A percentile compares a stretch with the other conserved stretches of the same genome.
phyloP scores from a whole-genome alignment of 148 eudicot genomes.

The Camellia sinensis region DNA sequence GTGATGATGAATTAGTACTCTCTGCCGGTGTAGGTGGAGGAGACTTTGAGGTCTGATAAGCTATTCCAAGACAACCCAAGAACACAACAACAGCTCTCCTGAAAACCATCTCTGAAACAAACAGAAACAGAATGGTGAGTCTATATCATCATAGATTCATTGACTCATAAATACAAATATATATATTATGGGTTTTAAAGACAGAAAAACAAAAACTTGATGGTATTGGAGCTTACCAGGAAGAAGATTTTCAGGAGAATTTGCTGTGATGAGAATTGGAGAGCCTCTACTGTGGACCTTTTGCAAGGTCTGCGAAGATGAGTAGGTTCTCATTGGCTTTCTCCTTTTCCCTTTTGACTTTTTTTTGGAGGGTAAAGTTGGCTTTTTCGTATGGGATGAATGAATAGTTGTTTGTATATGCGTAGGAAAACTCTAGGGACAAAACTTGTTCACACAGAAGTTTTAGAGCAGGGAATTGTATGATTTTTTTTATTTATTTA shows the following conservation, averaged over 20 bases:
- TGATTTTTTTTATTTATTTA: too few species aligned
- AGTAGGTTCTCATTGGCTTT: neutral
- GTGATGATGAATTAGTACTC: neutral
- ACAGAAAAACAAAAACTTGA: neutral
- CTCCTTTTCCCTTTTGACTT: too few species aligned
- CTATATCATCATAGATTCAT: too few species aligned
- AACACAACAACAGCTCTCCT: neutral
- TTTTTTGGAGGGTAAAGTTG: too few species aligned
- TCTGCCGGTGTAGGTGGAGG: neutral
- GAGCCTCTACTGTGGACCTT: neutral
- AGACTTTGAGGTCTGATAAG: neutral
- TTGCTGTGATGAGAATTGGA: too few species aligned
- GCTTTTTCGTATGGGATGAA: too few species aligned
- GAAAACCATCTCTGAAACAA: conserved; percentile 13
- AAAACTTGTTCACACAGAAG: too few species aligned
- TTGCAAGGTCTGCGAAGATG: neutral
- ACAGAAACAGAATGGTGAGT: neutral
- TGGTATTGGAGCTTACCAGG: conserved; percentile 3
- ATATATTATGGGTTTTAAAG: too few species aligned
- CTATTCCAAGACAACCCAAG: conserved; percentile 15
- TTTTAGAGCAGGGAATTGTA: too few species aligned
- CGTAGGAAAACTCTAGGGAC: too few species aligned
- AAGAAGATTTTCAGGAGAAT: neutral
- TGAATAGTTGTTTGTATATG: too few species aligned
- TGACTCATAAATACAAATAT: too few species aligned